These are phyloP conservation scores for Xylariaceae sp. DNA, from an alignment of 2,329 filamentous ascomycete species.

Conservation along the genomic window DNA sequence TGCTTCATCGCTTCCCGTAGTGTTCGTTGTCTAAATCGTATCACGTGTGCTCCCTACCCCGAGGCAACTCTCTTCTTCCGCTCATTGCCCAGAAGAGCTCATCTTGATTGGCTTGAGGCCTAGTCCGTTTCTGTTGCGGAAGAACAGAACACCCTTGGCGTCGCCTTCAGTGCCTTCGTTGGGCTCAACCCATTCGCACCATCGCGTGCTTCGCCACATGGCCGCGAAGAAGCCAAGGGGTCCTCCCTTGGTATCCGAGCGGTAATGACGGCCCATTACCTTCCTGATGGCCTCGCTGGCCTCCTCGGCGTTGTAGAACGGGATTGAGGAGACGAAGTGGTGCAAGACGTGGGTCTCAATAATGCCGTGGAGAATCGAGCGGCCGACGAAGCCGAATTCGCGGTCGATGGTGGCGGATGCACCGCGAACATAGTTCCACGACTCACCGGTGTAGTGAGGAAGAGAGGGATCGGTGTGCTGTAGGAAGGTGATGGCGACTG, in stretches of 20 bases:
- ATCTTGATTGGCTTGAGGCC: constrained; percentile 51
- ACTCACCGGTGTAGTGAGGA: constrained; percentile 80
- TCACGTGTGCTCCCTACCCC: background rate
- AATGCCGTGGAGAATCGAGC: constrained; percentile 87
- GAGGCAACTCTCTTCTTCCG: too few species aligned
- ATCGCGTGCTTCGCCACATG: constrained; percentile 74
- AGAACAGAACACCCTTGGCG: constrained; percentile 84
- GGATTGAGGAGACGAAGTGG: constrained; percentile 94
- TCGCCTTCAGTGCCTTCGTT: constrained; percentile 75
- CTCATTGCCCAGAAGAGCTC: constrained; percentile 21
- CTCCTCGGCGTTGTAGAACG: constrained; percentile 95
- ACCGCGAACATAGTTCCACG: constrained; percentile 91
- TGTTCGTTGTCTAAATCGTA: too few species aligned
- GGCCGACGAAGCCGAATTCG: constrained; percentile 94
- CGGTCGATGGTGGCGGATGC: constrained; percentile 95
- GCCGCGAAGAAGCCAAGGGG: constrained; percentile 77
- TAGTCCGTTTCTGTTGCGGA: constrained; percentile 87
- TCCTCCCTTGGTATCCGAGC: constrained; percentile 72
- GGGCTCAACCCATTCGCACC: constrained; percentile 98
- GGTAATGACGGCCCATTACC: constrained; percentile 95
- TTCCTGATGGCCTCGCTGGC: constrained; percentile 90
- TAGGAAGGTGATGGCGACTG: constrained; percentile 93
- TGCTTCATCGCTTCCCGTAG: too few species aligned
- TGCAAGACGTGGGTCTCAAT: constrained; percentile 97
- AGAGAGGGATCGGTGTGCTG: constrained; percentile 95